Conservation (phyloP, 2,329 filamentous ascomycete genomes). For the Mycocentrospora acerina region DNA sequence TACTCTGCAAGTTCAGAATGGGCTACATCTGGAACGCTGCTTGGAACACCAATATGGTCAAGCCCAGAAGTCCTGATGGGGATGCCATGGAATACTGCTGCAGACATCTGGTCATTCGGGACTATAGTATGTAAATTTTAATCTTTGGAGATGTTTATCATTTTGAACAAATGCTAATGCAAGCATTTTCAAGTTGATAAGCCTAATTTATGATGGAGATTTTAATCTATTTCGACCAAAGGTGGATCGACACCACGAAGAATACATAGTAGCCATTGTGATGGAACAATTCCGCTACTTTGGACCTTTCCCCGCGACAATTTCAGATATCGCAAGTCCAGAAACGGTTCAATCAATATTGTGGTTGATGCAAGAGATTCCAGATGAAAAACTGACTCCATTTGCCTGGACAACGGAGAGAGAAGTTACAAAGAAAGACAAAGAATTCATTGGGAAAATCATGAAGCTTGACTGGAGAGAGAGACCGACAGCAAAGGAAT, state of each 20-base stretch:
- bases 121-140: conserved; percentile 33
- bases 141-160: not conserved
- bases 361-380: conserved; percentile 12
- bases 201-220: no score
- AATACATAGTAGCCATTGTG: conserved; percentile 25
- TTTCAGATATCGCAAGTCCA: conserved; percentile 21
- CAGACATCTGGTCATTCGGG: conserved; percentile 47
- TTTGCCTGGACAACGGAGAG: conserved; percentile 13
- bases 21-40: conserved; percentile 26
- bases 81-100: conserved; percentile 38
- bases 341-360: conserved; percentile 13
- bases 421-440: conserved; percentile 17
- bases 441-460: conserved; percentile 43
- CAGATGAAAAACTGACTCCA: conserved; percentile 12
- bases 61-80: conserved; percentile 39
- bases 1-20: conserved; percentile 19
- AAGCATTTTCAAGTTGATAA: not conserved
- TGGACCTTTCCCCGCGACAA: conserved; percentile 23
- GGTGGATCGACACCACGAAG: conserved; percentile 19
- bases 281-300: conserved; percentile 24
- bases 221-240: no score
- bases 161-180: no score
- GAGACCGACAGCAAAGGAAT: no score
- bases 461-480: no score
- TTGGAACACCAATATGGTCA: conserved; percentile 42